Conservation (phyloP, 768 basidiomycete genomes). For the Mycena rebaudengoi region DNA sequence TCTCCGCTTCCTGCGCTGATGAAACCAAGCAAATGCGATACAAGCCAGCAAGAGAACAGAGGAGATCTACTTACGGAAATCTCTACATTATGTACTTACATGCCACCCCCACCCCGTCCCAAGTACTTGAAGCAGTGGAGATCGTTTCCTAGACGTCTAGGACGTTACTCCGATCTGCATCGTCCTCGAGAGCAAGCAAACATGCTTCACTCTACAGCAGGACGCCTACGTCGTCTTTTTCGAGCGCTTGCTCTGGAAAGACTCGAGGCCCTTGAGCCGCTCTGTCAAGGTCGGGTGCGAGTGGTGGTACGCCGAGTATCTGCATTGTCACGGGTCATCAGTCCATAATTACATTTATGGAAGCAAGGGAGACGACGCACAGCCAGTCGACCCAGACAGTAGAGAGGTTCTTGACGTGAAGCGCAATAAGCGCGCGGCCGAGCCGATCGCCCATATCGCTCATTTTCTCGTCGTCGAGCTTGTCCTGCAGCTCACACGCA, state of each 20-base stretch:
- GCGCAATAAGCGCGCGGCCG: constrained; percentile 79
- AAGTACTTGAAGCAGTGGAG: too few species aligned
- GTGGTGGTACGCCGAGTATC: constrained; percentile 95
- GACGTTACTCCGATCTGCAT: too few species aligned
- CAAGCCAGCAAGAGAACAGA: too few species aligned
- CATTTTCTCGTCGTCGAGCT: constrained; percentile 64
- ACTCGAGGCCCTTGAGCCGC: constrained; percentile 82
- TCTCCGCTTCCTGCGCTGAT: too few species aligned
- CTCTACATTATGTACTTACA: too few species aligned
- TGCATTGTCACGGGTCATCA: constrained; percentile 36
- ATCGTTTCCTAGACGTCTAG: too few species aligned
- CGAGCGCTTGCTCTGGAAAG: constrained; percentile 50
- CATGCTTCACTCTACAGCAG: not conserved
- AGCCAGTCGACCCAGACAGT: constrained; percentile 96
- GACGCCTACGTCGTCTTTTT: constrained; percentile 17
- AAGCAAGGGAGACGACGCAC: constrained; percentile 51
- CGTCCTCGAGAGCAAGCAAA: not conserved
- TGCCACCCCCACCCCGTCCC: too few species aligned
- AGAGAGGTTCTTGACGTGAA: constrained; percentile 93
- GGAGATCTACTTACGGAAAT: too few species aligned
- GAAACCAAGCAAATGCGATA: too few species aligned
- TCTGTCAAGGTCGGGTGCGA: constrained; percentile 96
- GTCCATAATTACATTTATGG: not conserved
- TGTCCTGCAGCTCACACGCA: constrained; percentile 75
- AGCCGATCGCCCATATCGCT: constrained; percentile 88